A percentile compares a stretch with the other conserved stretches of the same genome.
phyloP scores from a whole-genome alignment of 768 basidiomycete genomes.

The Hericium coralloides region DNA sequence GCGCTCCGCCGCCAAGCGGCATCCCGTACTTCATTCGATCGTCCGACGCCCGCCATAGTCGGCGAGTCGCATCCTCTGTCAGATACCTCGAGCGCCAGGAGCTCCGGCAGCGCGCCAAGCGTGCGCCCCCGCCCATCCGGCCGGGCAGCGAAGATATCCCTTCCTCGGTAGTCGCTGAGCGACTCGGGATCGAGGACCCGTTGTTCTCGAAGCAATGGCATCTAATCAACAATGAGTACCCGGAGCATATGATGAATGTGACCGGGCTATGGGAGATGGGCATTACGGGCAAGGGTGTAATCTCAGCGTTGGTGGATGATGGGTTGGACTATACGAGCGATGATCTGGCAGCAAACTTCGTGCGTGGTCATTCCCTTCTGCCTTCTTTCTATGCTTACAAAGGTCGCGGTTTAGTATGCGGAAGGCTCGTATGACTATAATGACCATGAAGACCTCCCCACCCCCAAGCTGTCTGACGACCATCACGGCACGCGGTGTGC shows the following conservation, averaged over 20 bases:
- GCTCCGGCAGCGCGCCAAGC: conserved; percentile 61
- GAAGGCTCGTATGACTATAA: conserved; percentile 94
- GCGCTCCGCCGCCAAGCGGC: conserved; percentile 27
- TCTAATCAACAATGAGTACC: conserved; percentile 78
- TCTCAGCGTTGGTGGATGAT: conserved; percentile 89
- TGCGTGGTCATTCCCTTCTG: conserved; percentile 32
- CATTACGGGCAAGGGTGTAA: conserved; percentile 78
- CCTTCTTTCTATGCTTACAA: not conserved
- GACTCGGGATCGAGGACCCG: conserved; percentile 72
- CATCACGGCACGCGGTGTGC: conserved; percentile 98
- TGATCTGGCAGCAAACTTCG: conserved; percentile 88
- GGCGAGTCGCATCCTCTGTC: conserved; percentile 45
- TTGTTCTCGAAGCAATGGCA: conserved; percentile 89
- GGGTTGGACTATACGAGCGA: conserved; percentile 85
- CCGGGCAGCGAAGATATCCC: conserved; percentile 24
- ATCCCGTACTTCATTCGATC: conserved; percentile 29
- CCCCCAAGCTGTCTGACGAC: conserved; percentile 82
- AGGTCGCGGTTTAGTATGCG: conserved; percentile 45
- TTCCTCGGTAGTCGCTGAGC: conserved; percentile 41
- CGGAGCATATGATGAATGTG: conserved; percentile 87
- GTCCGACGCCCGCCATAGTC: conserved; percentile 24
- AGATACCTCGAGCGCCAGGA: conserved; percentile 52
- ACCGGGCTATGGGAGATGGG: conserved; percentile 88
- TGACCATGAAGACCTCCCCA: conserved; percentile 81
- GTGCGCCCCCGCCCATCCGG: conserved; percentile 56